phyloP scores from a whole-genome alignment of 2,329 filamentous ascomycete genomes.

The Alternaria dauci region DNA sequence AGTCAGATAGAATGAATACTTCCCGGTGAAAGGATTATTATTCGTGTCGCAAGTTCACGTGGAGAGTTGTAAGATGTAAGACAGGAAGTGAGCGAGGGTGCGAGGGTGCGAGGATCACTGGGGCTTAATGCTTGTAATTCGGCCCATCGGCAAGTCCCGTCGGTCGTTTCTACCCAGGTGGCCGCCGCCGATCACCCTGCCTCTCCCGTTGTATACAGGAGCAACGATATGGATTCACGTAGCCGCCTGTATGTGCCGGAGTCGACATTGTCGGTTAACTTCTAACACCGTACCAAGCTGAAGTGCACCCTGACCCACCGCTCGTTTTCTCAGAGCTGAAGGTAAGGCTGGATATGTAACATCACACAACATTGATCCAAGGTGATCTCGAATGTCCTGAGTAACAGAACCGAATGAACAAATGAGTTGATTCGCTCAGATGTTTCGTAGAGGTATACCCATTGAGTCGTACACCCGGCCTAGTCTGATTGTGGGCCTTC shows the following conservation, averaged over 20 bases:
- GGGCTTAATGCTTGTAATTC: constrained; percentile 1
- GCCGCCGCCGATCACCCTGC: background rate
- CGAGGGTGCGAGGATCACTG: constrained; percentile 5
- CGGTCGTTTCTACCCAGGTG: background rate
- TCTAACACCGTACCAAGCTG: background rate
- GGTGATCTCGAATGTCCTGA: background rate
- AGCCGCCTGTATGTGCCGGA: background rate
- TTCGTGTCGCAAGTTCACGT: background rate
- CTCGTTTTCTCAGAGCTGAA: constrained; percentile 11
- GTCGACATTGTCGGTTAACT: background rate
- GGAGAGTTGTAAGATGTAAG: constrained; percentile 1
- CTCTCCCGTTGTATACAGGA: background rate
- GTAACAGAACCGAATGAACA: background rate
- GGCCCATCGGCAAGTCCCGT: constrained; percentile 1
- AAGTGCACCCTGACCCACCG: constrained; percentile 4
- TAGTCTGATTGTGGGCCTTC: background rate
- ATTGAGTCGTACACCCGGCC: background rate
- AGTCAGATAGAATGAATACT: background rate
- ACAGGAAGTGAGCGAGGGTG: constrained; percentile 6
- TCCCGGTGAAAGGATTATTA: background rate
- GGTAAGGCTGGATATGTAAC: constrained; percentile 9
- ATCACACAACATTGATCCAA: constrained; percentile 15
- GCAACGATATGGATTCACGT: background rate
- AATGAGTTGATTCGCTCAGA: background rate
- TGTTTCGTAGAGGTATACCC: background rate